phyloP scores from a whole-genome alignment of 345 rosid species.

The Raphanus raphanistrum region DNA sequence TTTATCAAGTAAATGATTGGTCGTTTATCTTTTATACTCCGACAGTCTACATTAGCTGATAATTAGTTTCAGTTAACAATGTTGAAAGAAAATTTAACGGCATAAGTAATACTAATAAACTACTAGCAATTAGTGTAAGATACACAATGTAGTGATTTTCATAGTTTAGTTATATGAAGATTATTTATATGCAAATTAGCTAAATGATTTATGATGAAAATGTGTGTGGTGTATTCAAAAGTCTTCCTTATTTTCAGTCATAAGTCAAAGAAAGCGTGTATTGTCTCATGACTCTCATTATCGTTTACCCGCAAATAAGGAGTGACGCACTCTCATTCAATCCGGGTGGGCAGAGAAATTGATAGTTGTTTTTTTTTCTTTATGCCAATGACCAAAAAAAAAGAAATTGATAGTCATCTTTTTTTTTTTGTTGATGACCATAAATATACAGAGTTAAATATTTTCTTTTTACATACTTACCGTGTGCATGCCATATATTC shows the following conservation, averaged over 20 bases:
- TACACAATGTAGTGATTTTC: background rate
- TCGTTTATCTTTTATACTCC: slow-evolving; percentile 5
- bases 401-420: no score
- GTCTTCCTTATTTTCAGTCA: slow-evolving; percentile 14
- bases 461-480: no score
- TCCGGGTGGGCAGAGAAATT: background rate
- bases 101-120: background rate
- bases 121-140: background rate
- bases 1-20: background rate
- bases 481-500: no score
- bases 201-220: background rate
- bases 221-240: slow-evolving; percentile 8
- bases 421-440: no score
- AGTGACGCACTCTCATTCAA: slow-evolving; percentile 20
- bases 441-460: no score
- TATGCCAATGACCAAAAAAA: no score
- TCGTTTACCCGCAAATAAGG: slow-evolving; percentile 26
- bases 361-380: no score
- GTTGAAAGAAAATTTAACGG: background rate
- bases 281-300: slow-evolving; percentile 17
- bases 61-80: background rate
- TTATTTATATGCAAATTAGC: background rate
- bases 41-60: background rate
- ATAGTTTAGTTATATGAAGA: background rate
- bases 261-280: slow-evolving; percentile 29